phyloP scores from a whole-genome alignment of 1,139 yeast species.

The Suhomyces wounanorum region DNA sequence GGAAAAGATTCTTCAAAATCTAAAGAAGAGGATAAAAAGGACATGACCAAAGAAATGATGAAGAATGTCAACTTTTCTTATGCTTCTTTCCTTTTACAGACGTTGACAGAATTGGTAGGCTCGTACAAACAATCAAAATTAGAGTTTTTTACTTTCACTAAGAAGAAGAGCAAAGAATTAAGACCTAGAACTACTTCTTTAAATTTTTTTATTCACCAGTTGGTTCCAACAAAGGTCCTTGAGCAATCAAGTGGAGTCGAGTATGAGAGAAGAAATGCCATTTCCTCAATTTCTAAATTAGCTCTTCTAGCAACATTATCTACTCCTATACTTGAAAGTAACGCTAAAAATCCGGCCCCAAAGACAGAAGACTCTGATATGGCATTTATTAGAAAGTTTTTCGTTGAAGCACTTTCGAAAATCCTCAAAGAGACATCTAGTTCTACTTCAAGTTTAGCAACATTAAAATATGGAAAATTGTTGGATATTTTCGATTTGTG shows the following conservation, averaged over 20 bases:
- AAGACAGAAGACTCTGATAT: conserved; percentile 66
- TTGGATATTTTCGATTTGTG: conserved; percentile 59
- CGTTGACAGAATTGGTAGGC: conserved; percentile 68
- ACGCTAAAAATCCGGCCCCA: conserved; percentile 28
- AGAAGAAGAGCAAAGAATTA: conserved; percentile 40
- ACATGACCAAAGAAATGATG: conserved; percentile 31
- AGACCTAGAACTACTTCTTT: conserved; percentile 75
- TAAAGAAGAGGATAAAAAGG: conserved; percentile 17
- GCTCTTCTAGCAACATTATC: conserved; percentile 65
- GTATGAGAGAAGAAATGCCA: conserved; percentile 35
- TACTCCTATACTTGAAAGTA: conserved; percentile 24
- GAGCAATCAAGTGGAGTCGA: conserved; percentile 33
- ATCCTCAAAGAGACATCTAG: conserved; percentile 54
- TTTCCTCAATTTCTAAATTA: conserved; percentile 53
- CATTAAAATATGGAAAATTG: conserved; percentile 52
- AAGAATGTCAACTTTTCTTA: conserved; percentile 57
- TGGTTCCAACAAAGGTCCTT: conserved; percentile 59
- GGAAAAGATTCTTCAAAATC: conserved; percentile 16
- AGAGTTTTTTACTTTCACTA: conserved; percentile 78
- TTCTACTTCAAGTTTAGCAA: conserved; percentile 27
- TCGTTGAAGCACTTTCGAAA: conserved; percentile 69
- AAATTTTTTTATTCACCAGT: conserved; percentile 74
- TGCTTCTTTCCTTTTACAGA: conserved; percentile 66
- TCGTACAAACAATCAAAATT: conserved; percentile 82
- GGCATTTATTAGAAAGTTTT: conserved; percentile 70